These are phyloP conservation scores for Mrakia blollopis DNA, from an alignment of 768 basidiomycete species.

Conservation along the genomic window DNA sequence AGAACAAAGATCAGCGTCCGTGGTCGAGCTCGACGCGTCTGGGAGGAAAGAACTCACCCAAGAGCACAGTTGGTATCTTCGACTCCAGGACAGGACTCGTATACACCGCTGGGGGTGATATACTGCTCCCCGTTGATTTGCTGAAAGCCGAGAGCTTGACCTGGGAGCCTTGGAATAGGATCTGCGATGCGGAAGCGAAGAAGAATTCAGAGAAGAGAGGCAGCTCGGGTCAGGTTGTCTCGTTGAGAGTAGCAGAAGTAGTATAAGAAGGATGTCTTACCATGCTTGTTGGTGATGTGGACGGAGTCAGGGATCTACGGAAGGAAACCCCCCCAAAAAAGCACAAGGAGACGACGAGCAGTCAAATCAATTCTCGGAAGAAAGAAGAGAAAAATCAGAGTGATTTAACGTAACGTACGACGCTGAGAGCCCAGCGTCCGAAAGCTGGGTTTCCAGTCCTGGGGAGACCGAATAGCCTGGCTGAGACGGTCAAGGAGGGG, in stretches of 20 bases:
- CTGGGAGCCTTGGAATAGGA: background rate
- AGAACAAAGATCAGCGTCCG: background rate
- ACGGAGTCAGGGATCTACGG: background rate
- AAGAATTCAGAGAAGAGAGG: too few species aligned
- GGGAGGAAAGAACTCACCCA: background rate
- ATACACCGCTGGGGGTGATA: background rate
- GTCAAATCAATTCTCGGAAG: background rate
- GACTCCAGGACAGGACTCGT: background rate
- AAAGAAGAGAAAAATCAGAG: background rate
- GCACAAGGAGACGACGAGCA: background rate
- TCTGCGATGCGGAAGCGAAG: background rate
- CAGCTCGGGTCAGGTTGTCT: too few species aligned
- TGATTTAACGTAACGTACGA: background rate
- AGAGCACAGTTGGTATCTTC: slow-evolving; percentile 14
- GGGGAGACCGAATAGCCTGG: background rate
- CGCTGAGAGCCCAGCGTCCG: background rate
- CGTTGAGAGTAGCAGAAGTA: too few species aligned
- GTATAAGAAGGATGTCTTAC: background rate
- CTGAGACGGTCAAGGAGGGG: background rate
- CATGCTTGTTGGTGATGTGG: slow-evolving; percentile 6
- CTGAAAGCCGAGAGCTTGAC: background rate
- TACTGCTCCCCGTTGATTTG: slow-evolving; percentile 1
- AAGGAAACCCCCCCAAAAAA: too few species aligned
- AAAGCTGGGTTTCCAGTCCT: background rate
- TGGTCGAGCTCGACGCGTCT: background rate